These are phyloP conservation scores for Tricholoma flavovirens DNA, from an alignment of 768 basidiomycete species.

Conservation along the genomic window DNA sequence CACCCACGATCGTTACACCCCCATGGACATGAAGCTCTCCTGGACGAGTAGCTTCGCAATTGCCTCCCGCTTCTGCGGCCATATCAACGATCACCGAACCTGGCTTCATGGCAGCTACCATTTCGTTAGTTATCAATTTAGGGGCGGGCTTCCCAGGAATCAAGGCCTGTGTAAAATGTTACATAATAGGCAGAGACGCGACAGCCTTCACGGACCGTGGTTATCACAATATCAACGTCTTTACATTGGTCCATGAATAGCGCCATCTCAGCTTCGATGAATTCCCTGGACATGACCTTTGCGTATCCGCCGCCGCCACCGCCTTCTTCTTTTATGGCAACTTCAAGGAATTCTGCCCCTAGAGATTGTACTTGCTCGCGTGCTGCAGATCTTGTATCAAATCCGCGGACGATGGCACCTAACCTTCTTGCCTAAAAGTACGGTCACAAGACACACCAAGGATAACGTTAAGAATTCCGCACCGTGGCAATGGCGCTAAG, in stretches of 20 bases:
- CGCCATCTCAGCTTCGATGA: slow-evolving; percentile 83
- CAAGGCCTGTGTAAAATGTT: slow-evolving; percentile 45
- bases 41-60: slow-evolving; percentile 77
- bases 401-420: slow-evolving; percentile 85
- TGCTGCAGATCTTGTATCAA: slow-evolving; percentile 80
- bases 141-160: slow-evolving; percentile 87
- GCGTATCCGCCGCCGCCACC: slow-evolving; percentile 82
- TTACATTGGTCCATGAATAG: slow-evolving; percentile 84
- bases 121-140: slow-evolving; percentile 77
- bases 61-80: slow-evolving; percentile 87
- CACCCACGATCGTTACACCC: slow-evolving; percentile 83
- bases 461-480: slow-evolving; percentile 10
- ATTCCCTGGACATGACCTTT: slow-evolving; percentile 87
- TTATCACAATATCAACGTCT: slow-evolving; percentile 86
- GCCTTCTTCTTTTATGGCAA: slow-evolving; percentile 74
- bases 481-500: slow-evolving; percentile 85
- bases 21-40: slow-evolving; percentile 63
- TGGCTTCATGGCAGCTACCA: slow-evolving; percentile 89
- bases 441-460: neutral
- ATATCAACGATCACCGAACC: slow-evolving; percentile 86
- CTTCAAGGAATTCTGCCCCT: slow-evolving; percentile 88
- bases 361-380: slow-evolving; percentile 88
- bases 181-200: neutral
- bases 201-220: slow-evolving; percentile 47
- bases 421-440: slow-evolving; percentile 61